Base-by-base conservation (phyloP, 2,329 filamentous ascomycete species). In the Aureobasidium sp. region DNA sequence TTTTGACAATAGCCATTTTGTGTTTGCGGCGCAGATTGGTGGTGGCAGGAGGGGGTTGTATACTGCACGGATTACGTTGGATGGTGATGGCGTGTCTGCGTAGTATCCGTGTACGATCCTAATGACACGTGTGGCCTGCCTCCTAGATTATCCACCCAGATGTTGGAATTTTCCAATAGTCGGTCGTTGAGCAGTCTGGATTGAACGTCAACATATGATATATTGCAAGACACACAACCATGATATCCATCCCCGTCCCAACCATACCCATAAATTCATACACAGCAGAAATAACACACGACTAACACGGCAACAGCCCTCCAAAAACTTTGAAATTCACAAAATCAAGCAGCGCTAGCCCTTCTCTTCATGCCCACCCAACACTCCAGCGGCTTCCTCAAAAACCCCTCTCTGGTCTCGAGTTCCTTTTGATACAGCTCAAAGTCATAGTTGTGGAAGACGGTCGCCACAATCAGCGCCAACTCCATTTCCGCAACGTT, bases 401-500 rank as follows among this genome's bases (percentile, higher is more conserved):
- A 75, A 71, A 95, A 95, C 0, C 90, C 90, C 72, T 94, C 90
- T 17, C 86, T 78, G 0, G 88, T 93, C 72, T 90, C 80, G 85
- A 94, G 83, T 14, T 77, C 76, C 0, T 84, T 81, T 68, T 89
- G 86, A 59, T 77, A 71, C 27, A 85, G 68, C 70, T 81, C 78
- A 73, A 86, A 86, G 62, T 86, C 83, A 70, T 84, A 87, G 61
- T 84, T 72, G 47, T 81, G 75, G 70, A 86, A 85, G 22, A 85
- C 80, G 5, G 89, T 90, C 0, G 82, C 83, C 2, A 86, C 84
- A 64, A 94, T 93, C 47, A 92, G 79, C 70, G 88, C 87, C 77
- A 95, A 79, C 74, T 95, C 90, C 89, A 95, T 93, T 79, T 94
- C 90, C 0, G 91, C 91, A 5, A 95, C 87, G 64, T 95, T 94